Conservation (phyloP, 2,329 filamentous ascomycete genomes). For the Graphilbum sp. region DNA sequence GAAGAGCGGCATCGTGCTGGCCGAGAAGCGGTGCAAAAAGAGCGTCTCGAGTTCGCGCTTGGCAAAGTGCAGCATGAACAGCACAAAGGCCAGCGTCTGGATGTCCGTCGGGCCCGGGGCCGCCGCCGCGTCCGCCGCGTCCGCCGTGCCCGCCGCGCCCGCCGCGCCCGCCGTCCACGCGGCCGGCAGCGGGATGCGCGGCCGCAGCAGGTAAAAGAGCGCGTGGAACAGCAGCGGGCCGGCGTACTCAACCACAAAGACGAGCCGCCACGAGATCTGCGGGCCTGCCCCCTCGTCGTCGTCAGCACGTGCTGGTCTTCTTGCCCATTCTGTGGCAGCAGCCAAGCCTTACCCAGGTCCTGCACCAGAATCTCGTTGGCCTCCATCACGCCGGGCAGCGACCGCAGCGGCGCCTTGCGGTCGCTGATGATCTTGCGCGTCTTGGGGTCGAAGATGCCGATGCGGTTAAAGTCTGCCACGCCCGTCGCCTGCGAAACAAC, state of each 20-base stretch:
- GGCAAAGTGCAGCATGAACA: slow-evolving; percentile 70
- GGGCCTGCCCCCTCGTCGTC: too few relatives aligned
- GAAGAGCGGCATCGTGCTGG: slow-evolving; percentile 76
- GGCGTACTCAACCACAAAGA: slow-evolving; percentile 90
- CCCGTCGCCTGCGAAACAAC: slow-evolving; percentile 33
- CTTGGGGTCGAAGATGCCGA: slow-evolving; percentile 43
- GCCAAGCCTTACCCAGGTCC: slow-evolving; percentile 91
- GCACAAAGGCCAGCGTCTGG: slow-evolving; percentile 57
- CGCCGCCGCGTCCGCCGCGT: slow-evolving; percentile 13
- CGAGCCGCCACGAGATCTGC: slow-evolving; percentile 82
- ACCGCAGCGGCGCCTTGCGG: slow-evolving; percentile 34
- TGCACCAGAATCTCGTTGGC: slow-evolving; percentile 62
- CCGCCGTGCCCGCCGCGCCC: too few relatives aligned
- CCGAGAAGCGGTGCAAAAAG: slow-evolving; percentile 89
- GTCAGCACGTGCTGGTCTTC: too few relatives aligned
- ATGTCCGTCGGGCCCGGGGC: slow-evolving; percentile 29
- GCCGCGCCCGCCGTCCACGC: slow-evolving; percentile 1
- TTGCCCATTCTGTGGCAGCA: too few relatives aligned
- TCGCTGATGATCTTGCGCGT: slow-evolving; percentile 49
- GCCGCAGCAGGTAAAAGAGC: slow-evolving; percentile 54
- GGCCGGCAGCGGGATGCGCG: slow-evolving; percentile 41
- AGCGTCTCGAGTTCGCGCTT: slow-evolving; percentile 94
- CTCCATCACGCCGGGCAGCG: slow-evolving; percentile 30
- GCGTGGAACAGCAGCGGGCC: slow-evolving; percentile 82
- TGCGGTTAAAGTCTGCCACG: slow-evolving; percentile 41